Evolutionary conservation across 2,329 filamentous ascomycete species (phyloP).

Genomic region (Celoporthe dispersa): DNA sequence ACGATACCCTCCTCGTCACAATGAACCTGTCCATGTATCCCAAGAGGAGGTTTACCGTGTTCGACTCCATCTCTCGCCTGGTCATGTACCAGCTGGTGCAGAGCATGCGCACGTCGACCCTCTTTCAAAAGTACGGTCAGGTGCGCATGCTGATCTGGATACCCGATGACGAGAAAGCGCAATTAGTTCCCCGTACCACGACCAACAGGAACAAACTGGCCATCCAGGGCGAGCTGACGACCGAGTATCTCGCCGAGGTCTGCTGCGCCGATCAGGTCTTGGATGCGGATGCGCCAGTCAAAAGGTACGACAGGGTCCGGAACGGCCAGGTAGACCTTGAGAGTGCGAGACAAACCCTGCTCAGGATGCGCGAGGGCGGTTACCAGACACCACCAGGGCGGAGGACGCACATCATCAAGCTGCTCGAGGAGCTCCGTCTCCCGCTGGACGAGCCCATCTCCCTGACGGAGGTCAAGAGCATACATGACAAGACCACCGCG

Average conservation of each 20-base stretch:
- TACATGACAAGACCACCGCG: constrained; percentile 32
- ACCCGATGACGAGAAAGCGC: constrained; percentile 61
- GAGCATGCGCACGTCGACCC: constrained; percentile 58
- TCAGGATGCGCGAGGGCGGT: constrained; percentile 51
- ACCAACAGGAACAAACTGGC: constrained; percentile 59
- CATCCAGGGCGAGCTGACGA: constrained; percentile 64
- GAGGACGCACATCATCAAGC: constrained; percentile 40
- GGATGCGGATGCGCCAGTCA: constrained; percentile 26
- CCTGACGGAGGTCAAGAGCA: constrained; percentile 34
- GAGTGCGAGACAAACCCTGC: constrained; percentile 45
- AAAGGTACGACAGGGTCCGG: constrained; percentile 45
- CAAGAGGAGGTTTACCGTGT: constrained; percentile 52
- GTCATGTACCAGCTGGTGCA: constrained; percentile 66
- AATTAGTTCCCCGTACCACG: constrained; percentile 64
- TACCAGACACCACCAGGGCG: constrained; percentile 51
- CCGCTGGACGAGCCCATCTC: constrained; percentile 22
- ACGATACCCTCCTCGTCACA: constrained; percentile 75
- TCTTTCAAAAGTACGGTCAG: constrained; percentile 77
- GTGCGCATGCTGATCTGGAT: constrained; percentile 81
- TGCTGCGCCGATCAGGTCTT: constrained; percentile 45
- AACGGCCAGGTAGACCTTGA: constrained; percentile 50
- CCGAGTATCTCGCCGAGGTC: constrained; percentile 63
- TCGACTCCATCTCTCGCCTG: constrained; percentile 61
- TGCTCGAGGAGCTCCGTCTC: constrained; percentile 33
- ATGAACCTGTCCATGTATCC: constrained; percentile 66